These are phyloP conservation scores for Rhodotorula sphaerocarpa DNA, from an alignment of 768 basidiomycete genomes.

Conservation along the genomic window DNA sequence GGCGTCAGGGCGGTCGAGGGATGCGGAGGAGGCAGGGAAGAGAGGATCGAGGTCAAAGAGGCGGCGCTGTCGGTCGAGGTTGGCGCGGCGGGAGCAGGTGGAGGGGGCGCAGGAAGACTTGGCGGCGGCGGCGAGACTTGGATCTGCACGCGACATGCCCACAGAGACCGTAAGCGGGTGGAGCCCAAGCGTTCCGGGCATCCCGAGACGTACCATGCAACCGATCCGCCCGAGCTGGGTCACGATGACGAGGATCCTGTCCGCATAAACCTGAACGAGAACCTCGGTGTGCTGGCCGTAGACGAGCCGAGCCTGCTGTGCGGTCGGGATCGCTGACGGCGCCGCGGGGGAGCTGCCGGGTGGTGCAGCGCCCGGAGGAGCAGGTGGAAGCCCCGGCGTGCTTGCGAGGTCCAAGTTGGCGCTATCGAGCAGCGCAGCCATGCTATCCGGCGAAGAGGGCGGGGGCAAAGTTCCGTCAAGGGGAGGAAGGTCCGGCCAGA, in stretches of 20 bases:
- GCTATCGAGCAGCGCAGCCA: conserved; percentile 22
- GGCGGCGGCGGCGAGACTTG: conserved; percentile 69
- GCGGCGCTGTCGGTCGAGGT: conserved; percentile 37
- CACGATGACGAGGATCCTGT: conserved; percentile 73
- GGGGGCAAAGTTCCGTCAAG: too few species aligned
- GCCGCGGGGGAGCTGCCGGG: not conserved
- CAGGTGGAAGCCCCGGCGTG: not conserved
- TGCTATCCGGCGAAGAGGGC: too few species aligned
- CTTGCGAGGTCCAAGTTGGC: conserved; percentile 26
- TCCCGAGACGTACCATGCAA: conserved; percentile 56
- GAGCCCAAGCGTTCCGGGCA: too few species aligned
- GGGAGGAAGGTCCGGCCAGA: not conserved
- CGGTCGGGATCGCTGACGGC: conserved; percentile 45
- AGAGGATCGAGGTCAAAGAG: conserved; percentile 49
- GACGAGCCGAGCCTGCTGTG: conserved; percentile 52
- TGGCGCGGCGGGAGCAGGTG: not conserved
- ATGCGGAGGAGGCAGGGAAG: conserved; percentile 37
- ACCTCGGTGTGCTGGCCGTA: conserved; percentile 62
- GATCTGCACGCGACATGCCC: conserved; percentile 52
- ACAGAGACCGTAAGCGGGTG: not conserved
- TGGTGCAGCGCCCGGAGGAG: not conserved
- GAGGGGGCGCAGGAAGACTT: conserved; percentile 48
- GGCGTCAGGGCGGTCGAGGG: conserved; percentile 67
- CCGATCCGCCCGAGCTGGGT: conserved; percentile 89
- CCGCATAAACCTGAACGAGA: conserved; percentile 66